Conservation (phyloP, 352 stramenopile species). For the Phytopythium kandeliae region DNA sequence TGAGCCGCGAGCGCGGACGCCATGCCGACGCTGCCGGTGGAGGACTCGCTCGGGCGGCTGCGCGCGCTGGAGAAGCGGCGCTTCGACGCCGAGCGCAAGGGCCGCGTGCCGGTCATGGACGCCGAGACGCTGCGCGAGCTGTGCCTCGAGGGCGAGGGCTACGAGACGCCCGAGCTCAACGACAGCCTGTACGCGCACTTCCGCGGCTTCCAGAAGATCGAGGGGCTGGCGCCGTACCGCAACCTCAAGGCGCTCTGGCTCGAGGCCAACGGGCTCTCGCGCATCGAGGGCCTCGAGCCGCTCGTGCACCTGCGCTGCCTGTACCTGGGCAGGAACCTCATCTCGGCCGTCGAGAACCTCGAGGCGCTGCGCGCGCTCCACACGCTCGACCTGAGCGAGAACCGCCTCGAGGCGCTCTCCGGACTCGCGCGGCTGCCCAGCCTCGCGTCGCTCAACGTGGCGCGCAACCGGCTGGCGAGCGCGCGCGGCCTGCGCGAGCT, state of each 20-base stretch:
- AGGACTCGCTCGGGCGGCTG: constrained; percentile 47
- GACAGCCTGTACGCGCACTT: constrained; percentile 93
- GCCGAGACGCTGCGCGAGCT: constrained; percentile 75
- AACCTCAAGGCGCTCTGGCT: constrained; percentile 95
- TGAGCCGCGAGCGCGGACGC: not conserved
- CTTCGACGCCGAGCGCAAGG: constrained; percentile 59
- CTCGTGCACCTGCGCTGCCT: constrained; percentile 86
- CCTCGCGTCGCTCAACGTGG: constrained; percentile 87
- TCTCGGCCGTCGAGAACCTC: constrained; percentile 74
- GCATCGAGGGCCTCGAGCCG: constrained; percentile 74
- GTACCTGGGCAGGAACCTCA: constrained; percentile 93
- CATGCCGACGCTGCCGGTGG: constrained; percentile 37
- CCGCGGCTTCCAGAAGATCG: constrained; percentile 91
- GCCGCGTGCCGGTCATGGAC: constrained; percentile 84
- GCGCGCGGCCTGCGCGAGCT: constrained; percentile 74
- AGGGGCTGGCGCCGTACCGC: constrained; percentile 92
- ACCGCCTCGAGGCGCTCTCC: constrained; percentile 79
- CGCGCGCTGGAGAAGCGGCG: constrained; percentile 65
- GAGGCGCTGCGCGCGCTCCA: constrained; percentile 72
- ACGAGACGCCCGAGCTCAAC: constrained; percentile 94
- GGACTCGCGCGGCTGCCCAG: constrained; percentile 72
- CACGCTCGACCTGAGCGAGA: constrained; percentile 91
- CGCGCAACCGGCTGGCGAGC: constrained; percentile 84
- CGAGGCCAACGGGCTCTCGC: constrained; percentile 91
- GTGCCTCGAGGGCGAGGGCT: constrained; percentile 90